Evolutionary conservation across 1,284 basidiomycete genomes (phyloP).

Genomic region (Ganoderma resinaceum): DNA sequence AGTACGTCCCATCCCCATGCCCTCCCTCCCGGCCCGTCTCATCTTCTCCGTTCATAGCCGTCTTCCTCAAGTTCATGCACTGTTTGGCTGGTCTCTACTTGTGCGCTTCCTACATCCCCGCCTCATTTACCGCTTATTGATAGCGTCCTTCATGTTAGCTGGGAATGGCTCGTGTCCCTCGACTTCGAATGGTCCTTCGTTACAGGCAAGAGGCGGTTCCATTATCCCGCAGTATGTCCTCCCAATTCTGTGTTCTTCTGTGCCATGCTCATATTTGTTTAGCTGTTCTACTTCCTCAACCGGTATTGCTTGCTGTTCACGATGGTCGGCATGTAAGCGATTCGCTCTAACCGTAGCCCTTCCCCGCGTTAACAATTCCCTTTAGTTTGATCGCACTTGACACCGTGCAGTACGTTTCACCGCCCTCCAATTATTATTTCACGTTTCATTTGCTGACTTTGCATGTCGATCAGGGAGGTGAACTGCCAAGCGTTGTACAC

Average conservation of each 20-base stretch:
- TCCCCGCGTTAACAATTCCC: constrained; percentile 31
- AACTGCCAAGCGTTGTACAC: constrained; percentile 76
- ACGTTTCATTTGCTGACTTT: not conserved
- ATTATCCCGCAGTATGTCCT: constrained; percentile 44
- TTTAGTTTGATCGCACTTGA: constrained; percentile 63
- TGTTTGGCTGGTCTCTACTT: constrained; percentile 71
- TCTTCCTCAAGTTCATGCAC: constrained; percentile 74
- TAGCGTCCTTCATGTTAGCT: constrained; percentile 31
- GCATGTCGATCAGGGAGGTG: constrained; percentile 49
- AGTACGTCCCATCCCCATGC: constrained; percentile 44
- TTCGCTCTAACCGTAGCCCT: not conserved
- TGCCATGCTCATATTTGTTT: constrained; percentile 3
- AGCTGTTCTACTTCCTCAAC: constrained; percentile 80
- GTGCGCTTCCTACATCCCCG: constrained; percentile 42
- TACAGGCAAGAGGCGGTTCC: constrained; percentile 64
- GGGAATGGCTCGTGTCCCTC: constrained; percentile 65
- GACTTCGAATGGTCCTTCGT: constrained; percentile 74
- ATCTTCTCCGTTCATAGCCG: constrained; percentile 44
- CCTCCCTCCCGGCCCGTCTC: constrained; percentile 3
- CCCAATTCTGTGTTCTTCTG: not conserved
- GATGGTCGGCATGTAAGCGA: constrained; percentile 67
- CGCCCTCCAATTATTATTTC: not conserved
- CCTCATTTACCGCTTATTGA: constrained; percentile 11
- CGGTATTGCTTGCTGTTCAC: constrained; percentile 74
- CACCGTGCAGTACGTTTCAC: constrained; percentile 50